phyloP scores from a whole-genome alignment of 2,329 filamentous ascomycete species.

The Neonectria faginata region DNA sequence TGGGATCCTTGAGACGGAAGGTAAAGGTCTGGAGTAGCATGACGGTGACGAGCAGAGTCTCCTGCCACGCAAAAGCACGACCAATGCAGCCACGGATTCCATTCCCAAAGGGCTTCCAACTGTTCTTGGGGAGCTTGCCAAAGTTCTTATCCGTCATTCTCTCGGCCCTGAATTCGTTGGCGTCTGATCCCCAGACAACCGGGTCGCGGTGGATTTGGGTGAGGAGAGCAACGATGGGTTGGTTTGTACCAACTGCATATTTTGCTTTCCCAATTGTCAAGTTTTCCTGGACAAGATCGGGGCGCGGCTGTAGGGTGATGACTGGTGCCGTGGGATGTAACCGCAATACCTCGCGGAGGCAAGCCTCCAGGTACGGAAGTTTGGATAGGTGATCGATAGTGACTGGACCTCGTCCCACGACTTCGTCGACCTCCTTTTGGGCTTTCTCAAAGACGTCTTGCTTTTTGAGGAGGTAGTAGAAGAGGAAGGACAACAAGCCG shows the following conservation, averaged over 20 bases:
- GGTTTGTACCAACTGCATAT: slow-evolving; percentile 61
- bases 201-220: slow-evolving; percentile 66
- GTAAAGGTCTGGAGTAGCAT: slow-evolving; percentile 76
- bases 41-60: slow-evolving; percentile 59
- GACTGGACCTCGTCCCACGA: slow-evolving; percentile 67
- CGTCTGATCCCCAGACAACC: slow-evolving; percentile 66
- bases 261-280: slow-evolving; percentile 64
- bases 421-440: slow-evolving; percentile 71
- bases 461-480: slow-evolving; percentile 70
- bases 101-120: slow-evolving; percentile 66
- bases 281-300: slow-evolving; percentile 39
- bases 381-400: slow-evolving; percentile 69
- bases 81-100: slow-evolving; percentile 66
- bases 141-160: slow-evolving; percentile 69
- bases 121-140: slow-evolving; percentile 52
- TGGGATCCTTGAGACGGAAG: slow-evolving; percentile 69
- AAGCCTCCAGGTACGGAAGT: slow-evolving; percentile 72
- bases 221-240: slow-evolving; percentile 59
- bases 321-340: slow-evolving; percentile 45
- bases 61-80: slow-evolving; percentile 66
- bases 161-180: slow-evolving; percentile 69
- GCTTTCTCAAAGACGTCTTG: slow-evolving; percentile 67
- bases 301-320: slow-evolving; percentile 46
- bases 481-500: slow-evolving; percentile 70
- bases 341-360: slow-evolving; percentile 66